Conservation (phyloP, 495 filamentous ascomycete species). For the Parmelia sp. region DNA sequence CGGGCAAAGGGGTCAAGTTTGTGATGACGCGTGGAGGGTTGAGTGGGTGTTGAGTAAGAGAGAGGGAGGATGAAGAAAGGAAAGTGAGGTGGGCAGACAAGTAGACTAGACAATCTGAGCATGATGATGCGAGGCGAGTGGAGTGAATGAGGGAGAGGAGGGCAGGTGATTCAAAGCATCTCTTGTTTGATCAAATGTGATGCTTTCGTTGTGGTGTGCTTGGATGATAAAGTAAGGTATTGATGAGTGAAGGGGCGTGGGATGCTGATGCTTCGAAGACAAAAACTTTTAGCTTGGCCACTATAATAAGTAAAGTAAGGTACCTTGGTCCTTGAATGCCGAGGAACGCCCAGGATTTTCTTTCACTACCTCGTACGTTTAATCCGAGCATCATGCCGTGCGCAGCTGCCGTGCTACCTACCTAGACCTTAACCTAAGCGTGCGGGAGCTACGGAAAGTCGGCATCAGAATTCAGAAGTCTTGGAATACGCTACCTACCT, state of each 20-base stretch:
- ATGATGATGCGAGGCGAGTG: background rate
- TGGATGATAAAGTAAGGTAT: no score
- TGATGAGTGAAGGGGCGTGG: no score
- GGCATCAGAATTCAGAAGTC: no score
- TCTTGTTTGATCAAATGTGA: background rate
- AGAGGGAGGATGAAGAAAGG: background rate
- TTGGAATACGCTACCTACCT: background rate
- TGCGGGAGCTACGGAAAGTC: background rate
- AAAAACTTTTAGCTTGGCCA: background rate
- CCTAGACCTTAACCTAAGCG: no score
- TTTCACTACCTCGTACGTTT: background rate
- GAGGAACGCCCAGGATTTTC: background rate
- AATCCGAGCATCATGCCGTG: no score
- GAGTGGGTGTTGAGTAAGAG: background rate
- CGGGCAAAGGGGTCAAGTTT: slow-evolving; percentile 3
- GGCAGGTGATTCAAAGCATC: background rate
- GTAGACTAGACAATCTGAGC: background rate
- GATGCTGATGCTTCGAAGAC: background rate
- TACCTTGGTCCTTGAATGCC: background rate
- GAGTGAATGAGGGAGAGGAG: background rate
- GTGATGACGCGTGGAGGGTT: background rate
- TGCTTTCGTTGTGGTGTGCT: no score
- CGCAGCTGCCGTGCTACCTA: background rate
- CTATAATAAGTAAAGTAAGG: no score
- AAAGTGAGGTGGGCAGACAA: background rate